Evolutionary conservation across 257 asterid species (phyloP), one percentile per base, ranked within the genome.

Genomic region (Solanum ossicruentum): DNA sequence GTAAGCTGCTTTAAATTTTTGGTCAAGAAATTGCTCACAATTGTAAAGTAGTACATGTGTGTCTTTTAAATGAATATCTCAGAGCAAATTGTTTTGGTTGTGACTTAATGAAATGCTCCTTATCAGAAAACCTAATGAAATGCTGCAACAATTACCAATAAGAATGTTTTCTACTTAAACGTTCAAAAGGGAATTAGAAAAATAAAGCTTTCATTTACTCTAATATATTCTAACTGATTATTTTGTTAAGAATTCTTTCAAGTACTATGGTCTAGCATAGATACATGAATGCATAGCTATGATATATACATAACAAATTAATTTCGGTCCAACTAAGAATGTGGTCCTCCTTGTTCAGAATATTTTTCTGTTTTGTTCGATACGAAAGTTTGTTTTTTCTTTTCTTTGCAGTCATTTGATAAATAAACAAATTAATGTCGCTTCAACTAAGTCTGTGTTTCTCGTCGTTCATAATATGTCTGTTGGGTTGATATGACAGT

Each of bases 1-100:
- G 99, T 94, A 91, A 90, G 93, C 49, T 78, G 65, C 18, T 78
- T 52, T 36, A 78, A 72, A 54, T 26, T 36, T 78, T 52, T 17
- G 60, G 83, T 78, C 61, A 56, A 52, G 41, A 28, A 23, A 43
- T 78, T 78, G 65, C 66, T 86, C 66, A 12, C 81, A 51, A 60
- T 82, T 83, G 45, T 78, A 51, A 80, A 71, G 79, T 60, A 2
- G 54, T 49, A 79, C 65, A 78, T 52, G 49, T 54, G 65, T 10
- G 1, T 78, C 82, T 26, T 51, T 6, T 3, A 32, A 78, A 16
- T 51, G 61, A 52, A 49, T 52, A 16, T 78, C 83, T 15, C 28
- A 4, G 83, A 32, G 28, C 28, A 52, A 78, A 52, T 28, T 36
- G 17, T 52, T 52, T 78, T 6, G 23, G 26, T 28, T 78, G 28